phyloP scores from a whole-genome alignment of 805 yeast species.

The Pichia heedii region DNA sequence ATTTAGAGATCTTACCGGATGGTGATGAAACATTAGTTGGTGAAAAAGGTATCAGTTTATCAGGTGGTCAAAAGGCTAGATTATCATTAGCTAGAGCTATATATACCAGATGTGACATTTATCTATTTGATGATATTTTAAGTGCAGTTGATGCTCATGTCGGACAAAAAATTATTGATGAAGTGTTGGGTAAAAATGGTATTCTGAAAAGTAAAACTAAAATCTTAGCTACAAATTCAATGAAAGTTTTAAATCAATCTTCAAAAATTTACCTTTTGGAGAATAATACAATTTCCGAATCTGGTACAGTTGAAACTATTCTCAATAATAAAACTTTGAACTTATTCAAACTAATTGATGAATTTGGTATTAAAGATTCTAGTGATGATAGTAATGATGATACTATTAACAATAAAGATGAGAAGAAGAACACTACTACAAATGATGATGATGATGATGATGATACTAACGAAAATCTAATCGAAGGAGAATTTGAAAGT shows the following conservation, averaged over 20 bases:
- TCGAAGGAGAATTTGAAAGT: slow-evolving; percentile 11
- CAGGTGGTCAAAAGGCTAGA: slow-evolving; percentile 98
- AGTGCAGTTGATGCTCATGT: slow-evolving; percentile 98
- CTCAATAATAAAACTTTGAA: slow-evolving; percentile 16
- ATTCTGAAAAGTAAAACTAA: slow-evolving; percentile 42
- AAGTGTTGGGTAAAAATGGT: slow-evolving; percentile 40
- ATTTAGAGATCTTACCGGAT: slow-evolving; percentile 69
- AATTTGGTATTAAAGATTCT: slow-evolving; percentile 25
- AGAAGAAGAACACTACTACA: background rate
- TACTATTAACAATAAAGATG: background rate
- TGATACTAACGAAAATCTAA: slow-evolving; percentile 3
- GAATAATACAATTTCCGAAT: slow-evolving; percentile 46
- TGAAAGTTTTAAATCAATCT: slow-evolving; percentile 48
- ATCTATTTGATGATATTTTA: slow-evolving; percentile 81
- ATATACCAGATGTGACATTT: slow-evolving; percentile 86
- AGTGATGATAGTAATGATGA: slow-evolving; percentile 16
- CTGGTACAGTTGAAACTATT: slow-evolving; percentile 39
- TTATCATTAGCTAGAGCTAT: slow-evolving; percentile 92
- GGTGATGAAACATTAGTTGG: slow-evolving; percentile 93
- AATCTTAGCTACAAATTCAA: slow-evolving; percentile 49
- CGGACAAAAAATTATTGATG: slow-evolving; percentile 68
- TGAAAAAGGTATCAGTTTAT: slow-evolving; percentile 90
- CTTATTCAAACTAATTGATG: slow-evolving; percentile 29
- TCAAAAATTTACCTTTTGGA: slow-evolving; percentile 52
- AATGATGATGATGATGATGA: background rate